These are phyloP conservation scores for Neurospora sp. DNA, from an alignment of 495 filamentous ascomycete species.

Conservation along the genomic window DNA sequence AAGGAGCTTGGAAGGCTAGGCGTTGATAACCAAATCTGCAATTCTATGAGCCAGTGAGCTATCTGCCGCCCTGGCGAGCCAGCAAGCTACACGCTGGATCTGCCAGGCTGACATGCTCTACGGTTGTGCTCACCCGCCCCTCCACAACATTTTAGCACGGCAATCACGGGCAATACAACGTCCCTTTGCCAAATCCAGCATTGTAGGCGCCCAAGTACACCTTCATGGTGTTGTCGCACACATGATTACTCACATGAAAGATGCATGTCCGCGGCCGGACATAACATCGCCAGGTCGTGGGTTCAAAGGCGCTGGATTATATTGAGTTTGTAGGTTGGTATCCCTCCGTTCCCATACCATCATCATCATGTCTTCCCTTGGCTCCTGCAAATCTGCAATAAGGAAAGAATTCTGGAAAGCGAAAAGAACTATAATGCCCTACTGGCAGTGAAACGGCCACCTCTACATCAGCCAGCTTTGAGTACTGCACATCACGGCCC, in stretches of 20 bases:
- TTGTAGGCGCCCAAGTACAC: neutral
- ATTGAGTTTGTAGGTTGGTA: neutral
- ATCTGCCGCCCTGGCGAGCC: neutral
- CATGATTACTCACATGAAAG: neutral
- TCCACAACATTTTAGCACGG: neutral
- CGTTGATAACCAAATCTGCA: neutral
- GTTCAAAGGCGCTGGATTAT: neutral
- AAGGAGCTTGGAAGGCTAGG: neutral
- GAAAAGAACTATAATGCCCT: neutral
- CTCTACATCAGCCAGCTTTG: neutral
- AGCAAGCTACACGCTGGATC: neutral
- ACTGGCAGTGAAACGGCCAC: neutral
- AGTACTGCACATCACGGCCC: neutral
- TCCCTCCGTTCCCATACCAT: neutral
- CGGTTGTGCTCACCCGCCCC: neutral
- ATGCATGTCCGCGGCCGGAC: neutral
- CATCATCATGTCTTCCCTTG: neutral
- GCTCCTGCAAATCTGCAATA: neutral
- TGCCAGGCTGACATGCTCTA: neutral
- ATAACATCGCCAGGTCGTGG: neutral
- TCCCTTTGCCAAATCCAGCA: neutral
- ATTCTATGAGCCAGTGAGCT: neutral
- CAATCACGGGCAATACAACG: neutral
- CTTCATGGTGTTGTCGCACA: neutral
- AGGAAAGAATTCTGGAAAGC: neutral